phyloP scores from a whole-genome alignment of 169 alveolate genomes.

The Plasmodium reichenowi region DNA sequence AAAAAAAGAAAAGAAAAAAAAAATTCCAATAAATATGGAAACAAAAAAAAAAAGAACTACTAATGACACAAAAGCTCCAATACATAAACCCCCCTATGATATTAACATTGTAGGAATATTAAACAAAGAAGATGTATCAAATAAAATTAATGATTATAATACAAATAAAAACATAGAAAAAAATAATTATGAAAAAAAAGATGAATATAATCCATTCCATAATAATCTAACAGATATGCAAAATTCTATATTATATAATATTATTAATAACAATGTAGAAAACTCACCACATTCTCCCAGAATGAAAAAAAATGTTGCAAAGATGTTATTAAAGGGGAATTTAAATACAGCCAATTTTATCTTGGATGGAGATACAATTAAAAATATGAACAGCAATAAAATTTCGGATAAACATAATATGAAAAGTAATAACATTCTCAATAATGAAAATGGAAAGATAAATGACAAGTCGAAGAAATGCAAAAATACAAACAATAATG shows the following conservation, averaged over 20 bases:
- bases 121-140: neutral
- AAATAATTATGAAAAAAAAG: constrained; percentile 5
- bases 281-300: constrained; percentile 20
- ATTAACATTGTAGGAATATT: neutral
- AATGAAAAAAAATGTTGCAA: constrained; percentile 10
- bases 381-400: constrained; percentile 1
- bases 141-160: neutral
- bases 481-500: neutral
- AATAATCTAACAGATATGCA: constrained; percentile 70
- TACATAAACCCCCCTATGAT: neutral
- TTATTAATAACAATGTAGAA: constrained; percentile 47
- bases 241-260: constrained; percentile 47
- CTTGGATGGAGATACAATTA: constrained; percentile 3
- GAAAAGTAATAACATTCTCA: constrained; percentile 4
- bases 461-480: neutral
- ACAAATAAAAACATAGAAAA: neutral
- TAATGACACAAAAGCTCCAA: neutral
- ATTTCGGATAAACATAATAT: neutral
- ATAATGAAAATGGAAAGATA: neutral
- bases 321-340: constrained; percentile 14
- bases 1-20: neutral
- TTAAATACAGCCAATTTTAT: constrained; percentile 2
- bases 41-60: neutral
- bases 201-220: constrained; percentile 33
- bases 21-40: neutral